Evolutionary conservation across 225 moss, liverwort and hornwort genomes (phyloP), one percentile per base, ranked within the genome.

Genomic region (Neckera pumila): DNA sequence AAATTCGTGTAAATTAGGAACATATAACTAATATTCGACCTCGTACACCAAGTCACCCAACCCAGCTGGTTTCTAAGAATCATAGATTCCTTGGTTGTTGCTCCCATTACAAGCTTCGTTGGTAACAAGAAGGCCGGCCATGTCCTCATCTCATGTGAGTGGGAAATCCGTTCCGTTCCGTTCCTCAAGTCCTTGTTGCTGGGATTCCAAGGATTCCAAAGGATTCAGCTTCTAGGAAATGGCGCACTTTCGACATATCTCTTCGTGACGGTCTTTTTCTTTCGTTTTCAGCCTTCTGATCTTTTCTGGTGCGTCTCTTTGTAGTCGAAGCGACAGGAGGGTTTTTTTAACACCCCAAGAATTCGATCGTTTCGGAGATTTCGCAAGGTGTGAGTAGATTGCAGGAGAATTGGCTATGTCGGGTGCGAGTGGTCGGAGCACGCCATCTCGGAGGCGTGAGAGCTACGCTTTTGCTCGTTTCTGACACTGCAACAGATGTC

Each of bases 311-410:
- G 86, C 43, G 79, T 64, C 88, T 58, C 85, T 89, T 74, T 80
- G 86, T 17, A 59, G 47, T 60, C 79, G 92, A 90, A 90, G 53
- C 86, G 92, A 88, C 92, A 88, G 86, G 86, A 92, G n/a, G n/a
- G 66, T 90, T 83, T 74, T 57, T 66, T 59, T 22, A 56, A 4
- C 59, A 42, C 61, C 43, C 31, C 11, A 14, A 69, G 79, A 31
- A 56, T 25, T 66, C 3, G 71, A 87, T 87, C 89, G 72, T 47
- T 64, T 64, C 56, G 57, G 36, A 73, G 67, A 75, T 78, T 72
- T 42, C 42, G 38, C 36, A 34, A 90, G 86, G 59, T 78, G 43
- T 49, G 81, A 64, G 66, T 83, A 25, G 54, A 56, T 40, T 56
- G 70, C 59, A 60, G 38, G 77, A 28, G 49, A 78, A 58, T 33